Conservation (phyloP, 2,329 filamentous ascomycete species). For the Macrophomina phaseolina region DNA sequence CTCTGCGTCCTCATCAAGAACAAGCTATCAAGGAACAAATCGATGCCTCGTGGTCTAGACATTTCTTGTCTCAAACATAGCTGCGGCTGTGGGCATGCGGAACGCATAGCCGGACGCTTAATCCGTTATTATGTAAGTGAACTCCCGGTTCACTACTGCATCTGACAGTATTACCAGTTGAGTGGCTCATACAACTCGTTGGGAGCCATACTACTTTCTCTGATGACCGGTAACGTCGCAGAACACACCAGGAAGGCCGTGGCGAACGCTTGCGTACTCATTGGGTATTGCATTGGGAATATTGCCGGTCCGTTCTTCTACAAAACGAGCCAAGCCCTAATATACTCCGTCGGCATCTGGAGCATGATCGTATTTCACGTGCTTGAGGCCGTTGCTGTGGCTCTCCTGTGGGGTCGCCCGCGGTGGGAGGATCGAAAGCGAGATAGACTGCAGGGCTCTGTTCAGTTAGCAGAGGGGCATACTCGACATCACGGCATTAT, state of each 20-base stretch:
- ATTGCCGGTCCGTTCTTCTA: slow-evolving; percentile 52
- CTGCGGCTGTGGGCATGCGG: neutral
- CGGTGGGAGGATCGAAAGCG: slow-evolving; percentile 42
- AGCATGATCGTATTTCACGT: slow-evolving; percentile 33
- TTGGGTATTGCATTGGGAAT: slow-evolving; percentile 52
- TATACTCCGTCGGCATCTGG: slow-evolving; percentile 42
- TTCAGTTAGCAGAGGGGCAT: slow-evolving; percentile 11
- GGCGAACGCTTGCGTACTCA: slow-evolving; percentile 53
- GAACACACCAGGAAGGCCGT: slow-evolving; percentile 51
- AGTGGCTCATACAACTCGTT: slow-evolving; percentile 36
- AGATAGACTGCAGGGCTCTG: slow-evolving; percentile 29
- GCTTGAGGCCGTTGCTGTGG: slow-evolving; percentile 38
- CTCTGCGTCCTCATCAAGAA: slow-evolving; percentile 25
- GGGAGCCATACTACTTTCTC: slow-evolving; percentile 35
- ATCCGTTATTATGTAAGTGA: slow-evolving; percentile 6
- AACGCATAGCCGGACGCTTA: neutral
- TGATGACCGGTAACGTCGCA: slow-evolving; percentile 41
- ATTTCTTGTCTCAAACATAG: neutral
- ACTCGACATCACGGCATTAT: slow-evolving; percentile 40
- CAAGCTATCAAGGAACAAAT: neutral
- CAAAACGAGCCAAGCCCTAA: slow-evolving; percentile 40
- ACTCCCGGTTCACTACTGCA: neutral
- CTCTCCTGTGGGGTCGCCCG: slow-evolving; percentile 39
- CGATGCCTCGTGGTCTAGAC: neutral
- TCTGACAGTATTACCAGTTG: neutral